These are phyloP conservation scores for Ailanthus altissimus DNA, from an alignment of 345 rosid genomes.

Conservation along the genomic window DNA sequence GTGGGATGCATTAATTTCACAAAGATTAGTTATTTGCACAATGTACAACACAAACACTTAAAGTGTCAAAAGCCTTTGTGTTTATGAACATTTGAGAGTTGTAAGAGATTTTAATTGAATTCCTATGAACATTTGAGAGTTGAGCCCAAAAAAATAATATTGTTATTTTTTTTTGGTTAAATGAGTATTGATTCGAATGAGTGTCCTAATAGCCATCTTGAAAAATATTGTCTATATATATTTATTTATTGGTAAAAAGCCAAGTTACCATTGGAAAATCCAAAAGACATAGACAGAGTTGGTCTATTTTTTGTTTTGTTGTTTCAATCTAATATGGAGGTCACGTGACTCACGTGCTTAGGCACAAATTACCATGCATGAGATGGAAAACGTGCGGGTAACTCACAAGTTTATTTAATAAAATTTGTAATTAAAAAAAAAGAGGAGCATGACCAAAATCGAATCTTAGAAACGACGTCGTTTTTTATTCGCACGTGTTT, in stretches of 20 bases:
- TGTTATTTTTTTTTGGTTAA: not conserved
- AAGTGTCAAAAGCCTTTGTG: too few species aligned
- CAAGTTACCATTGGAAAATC: not conserved
- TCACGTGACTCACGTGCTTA: constrained; percentile 12
- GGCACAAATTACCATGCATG: not conserved
- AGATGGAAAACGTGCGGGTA: not conserved
- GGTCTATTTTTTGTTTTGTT: not conserved
- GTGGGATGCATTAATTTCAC: too few species aligned
- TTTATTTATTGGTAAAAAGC: not conserved
- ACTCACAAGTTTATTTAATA: too few species aligned
- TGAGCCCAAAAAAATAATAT: too few species aligned
- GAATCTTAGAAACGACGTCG: not conserved
- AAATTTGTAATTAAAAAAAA: too few species aligned
- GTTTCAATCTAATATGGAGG: not conserved
- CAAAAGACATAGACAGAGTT: not conserved
- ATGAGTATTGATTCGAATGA: not conserved
- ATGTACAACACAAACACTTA: too few species aligned
- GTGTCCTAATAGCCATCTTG: not conserved
- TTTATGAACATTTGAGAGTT: too few species aligned
- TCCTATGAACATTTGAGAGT: too few species aligned
- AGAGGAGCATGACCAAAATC: too few species aligned
- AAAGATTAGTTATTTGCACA: too few species aligned
- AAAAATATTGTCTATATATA: not conserved
- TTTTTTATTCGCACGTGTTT: not conserved
- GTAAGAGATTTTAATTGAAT: too few species aligned